Percentiles rank a stretch among this genome's conserved stretches.
Conservation (phyloP, 2,329 filamentous ascomycete genomes). For the Dactylellina sp. region DNA sequence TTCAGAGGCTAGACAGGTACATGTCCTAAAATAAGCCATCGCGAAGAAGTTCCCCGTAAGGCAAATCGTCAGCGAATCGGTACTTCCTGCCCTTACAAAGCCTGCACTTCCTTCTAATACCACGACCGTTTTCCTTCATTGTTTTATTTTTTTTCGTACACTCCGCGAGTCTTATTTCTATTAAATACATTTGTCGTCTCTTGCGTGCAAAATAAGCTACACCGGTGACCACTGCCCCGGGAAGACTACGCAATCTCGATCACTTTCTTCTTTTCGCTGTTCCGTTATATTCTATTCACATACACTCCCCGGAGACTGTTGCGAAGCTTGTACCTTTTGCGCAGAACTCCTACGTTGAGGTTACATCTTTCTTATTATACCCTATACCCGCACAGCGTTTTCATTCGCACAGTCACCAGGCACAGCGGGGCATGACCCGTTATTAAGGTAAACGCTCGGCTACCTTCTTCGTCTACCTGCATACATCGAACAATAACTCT, state of each 20-base stretch:
- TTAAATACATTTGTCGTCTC: conserved; percentile 42
- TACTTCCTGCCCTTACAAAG: conserved; percentile 40
- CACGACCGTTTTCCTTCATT: conserved; percentile 1
- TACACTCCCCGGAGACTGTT: conserved; percentile 24
- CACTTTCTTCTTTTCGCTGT: conserved; percentile 38
- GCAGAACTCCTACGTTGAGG: conserved; percentile 54
- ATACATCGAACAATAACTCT: conserved; percentile 49
- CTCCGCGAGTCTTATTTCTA: conserved; percentile 23
- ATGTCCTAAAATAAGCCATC: conserved; percentile 55
- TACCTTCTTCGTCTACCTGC: conserved; percentile 57
- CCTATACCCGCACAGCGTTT: neutral
- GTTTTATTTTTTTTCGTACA: conserved; percentile 23
- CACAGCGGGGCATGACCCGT: conserved; percentile 52
- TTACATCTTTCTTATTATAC: conserved; percentile 44
- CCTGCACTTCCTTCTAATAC: conserved; percentile 29
- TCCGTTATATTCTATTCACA: conserved; percentile 39
- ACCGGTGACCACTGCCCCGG: conserved; percentile 33
- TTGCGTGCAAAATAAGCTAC: conserved; percentile 15
- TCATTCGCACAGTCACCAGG: conserved; percentile 36
- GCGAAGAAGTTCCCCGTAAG: conserved; percentile 54
- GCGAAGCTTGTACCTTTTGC: conserved; percentile 47
- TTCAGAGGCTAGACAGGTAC: conserved; percentile 41
- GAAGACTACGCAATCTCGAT: conserved; percentile 55
- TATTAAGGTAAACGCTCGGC: conserved; percentile 56
- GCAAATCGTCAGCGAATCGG: conserved; percentile 56